Conservation (phyloP, 140 eudicot genomes). For the Erigeron philadelphicus region DNA sequence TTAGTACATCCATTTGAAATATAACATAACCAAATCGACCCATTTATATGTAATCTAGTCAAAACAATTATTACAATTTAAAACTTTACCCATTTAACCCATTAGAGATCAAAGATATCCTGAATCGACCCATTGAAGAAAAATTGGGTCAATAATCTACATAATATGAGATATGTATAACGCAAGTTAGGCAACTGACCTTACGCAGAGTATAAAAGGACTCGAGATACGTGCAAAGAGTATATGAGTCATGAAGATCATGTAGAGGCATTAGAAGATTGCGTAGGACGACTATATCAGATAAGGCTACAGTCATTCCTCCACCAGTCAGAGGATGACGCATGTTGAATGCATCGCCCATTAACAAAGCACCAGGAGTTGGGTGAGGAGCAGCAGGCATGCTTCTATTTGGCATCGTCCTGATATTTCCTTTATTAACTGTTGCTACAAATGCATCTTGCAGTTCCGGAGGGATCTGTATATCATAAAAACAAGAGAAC, state of each 20-base stretch:
- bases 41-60: neutral
- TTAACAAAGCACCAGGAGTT: slow-evolving; percentile 55
- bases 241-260: slow-evolving; percentile 40
- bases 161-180: neutral
- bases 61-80: neutral
- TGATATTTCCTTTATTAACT: slow-evolving; percentile 47
- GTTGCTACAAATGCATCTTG: slow-evolving; percentile 42
- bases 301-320: slow-evolving; percentile 62
- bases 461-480: slow-evolving; percentile 43
- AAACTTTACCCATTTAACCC: neutral
- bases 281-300: slow-evolving; percentile 51
- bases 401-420: slow-evolving; percentile 65
- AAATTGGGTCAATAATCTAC: neutral
- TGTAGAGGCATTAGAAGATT: slow-evolving; percentile 49
- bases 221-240: slow-evolving; percentile 55
- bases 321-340: slow-evolving; percentile 69
- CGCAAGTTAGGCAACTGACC: slow-evolving; percentile 26
- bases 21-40: neutral
- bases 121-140: neutral
- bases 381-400: slow-evolving; percentile 60
- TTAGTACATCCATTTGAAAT: neutral
- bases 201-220: slow-evolving; percentile 61
- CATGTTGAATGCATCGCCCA: slow-evolving; percentile 72
- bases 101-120: neutral
- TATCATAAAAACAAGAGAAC: neutral